Percentiles rank a stretch among this genome's conserved stretches.
Conservation (phyloP, 1,139 yeast species). For the Groenewaldozyma sp. region DNA sequence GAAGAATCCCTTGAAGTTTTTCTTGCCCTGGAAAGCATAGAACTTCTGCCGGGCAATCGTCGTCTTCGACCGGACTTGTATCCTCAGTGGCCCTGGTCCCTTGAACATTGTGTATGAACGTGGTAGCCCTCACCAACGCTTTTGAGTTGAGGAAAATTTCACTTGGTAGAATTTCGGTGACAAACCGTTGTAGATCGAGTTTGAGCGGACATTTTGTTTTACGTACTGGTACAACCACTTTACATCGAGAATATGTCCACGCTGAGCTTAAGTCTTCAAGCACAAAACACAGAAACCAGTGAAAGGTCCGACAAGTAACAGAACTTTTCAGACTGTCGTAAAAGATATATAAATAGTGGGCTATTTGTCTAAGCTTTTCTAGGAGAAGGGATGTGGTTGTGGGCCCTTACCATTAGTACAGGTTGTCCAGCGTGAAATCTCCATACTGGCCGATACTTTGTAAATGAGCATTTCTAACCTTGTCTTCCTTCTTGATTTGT, state of each 20-base stretch:
- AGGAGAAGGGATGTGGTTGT: too few species aligned
- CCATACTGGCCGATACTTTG: conserved; percentile 21
- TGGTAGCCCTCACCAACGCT: neutral
- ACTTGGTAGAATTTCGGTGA: conserved; percentile 3
- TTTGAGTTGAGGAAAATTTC: conserved; percentile 5
- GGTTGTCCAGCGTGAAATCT: conserved; percentile 17
- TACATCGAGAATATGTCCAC: too few species aligned
- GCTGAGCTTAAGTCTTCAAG: too few species aligned
- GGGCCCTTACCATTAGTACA: conserved; percentile 15
- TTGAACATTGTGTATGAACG: too few species aligned
- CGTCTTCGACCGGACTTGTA: conserved; percentile 4
- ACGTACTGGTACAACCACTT: too few species aligned
- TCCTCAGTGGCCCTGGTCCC: conserved; percentile 1
- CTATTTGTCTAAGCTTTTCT: too few species aligned
- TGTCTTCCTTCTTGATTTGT: conserved; percentile 34
- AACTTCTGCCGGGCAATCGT: conserved; percentile 13
- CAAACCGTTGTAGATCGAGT: neutral
- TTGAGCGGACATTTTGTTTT: too few species aligned
- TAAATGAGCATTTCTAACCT: conserved; percentile 40
- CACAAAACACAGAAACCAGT: too few species aligned
- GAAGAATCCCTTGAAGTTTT: conserved; percentile 76
- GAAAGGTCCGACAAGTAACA: too few species aligned
- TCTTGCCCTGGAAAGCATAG: conserved; percentile 63
- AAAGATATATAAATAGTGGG: too few species aligned
- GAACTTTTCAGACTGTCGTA: too few species aligned